Conservation (phyloP, 169 alveolate species). For the Sarcocystis neurona region DNA sequence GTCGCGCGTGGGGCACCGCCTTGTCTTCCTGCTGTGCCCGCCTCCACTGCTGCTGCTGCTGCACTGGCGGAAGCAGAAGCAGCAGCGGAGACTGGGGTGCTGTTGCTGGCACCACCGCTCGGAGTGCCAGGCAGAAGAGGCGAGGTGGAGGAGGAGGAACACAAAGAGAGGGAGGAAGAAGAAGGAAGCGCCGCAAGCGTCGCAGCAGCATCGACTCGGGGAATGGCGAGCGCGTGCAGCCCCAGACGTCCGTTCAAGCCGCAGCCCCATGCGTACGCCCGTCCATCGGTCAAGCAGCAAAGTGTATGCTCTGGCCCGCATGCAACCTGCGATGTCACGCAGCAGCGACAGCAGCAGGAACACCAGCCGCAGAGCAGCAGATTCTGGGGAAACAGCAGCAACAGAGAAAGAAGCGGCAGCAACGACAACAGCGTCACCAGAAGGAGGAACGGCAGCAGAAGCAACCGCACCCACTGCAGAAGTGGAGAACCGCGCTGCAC, state of each 20-base stretch:
- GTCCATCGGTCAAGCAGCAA: conserved; percentile 71
- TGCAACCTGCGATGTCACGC: conserved; percentile 44
- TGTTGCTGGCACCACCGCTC: not conserved
- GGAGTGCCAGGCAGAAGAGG: not conserved
- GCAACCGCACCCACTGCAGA: not conserved
- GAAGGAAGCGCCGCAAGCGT: too few relatives aligned
- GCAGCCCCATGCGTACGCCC: conserved; percentile 85
- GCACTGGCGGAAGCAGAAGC: too few relatives aligned
- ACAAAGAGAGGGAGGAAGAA: not conserved
- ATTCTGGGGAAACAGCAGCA: not conserved
- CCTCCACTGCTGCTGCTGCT: too few relatives aligned
- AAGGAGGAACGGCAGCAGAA: too few relatives aligned
- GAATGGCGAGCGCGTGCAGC: conserved; percentile 39
- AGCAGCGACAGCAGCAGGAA: not conserved
- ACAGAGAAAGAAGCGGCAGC: not conserved
- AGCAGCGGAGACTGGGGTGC: too few relatives aligned
- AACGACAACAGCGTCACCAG: not conserved
- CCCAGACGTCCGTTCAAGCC: conserved; percentile 86
- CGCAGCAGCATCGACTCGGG: not conserved
- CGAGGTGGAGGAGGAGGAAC: not conserved
- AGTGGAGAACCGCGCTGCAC: not conserved
- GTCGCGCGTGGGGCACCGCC: too few relatives aligned
- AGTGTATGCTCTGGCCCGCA: conserved; percentile 78
- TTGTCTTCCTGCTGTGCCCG: too few relatives aligned
- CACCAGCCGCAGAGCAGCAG: not conserved